These are phyloP conservation scores for Bauhinia variegata DNA, from an alignment of 306 rosid species.

Conservation along the genomic window DNA sequence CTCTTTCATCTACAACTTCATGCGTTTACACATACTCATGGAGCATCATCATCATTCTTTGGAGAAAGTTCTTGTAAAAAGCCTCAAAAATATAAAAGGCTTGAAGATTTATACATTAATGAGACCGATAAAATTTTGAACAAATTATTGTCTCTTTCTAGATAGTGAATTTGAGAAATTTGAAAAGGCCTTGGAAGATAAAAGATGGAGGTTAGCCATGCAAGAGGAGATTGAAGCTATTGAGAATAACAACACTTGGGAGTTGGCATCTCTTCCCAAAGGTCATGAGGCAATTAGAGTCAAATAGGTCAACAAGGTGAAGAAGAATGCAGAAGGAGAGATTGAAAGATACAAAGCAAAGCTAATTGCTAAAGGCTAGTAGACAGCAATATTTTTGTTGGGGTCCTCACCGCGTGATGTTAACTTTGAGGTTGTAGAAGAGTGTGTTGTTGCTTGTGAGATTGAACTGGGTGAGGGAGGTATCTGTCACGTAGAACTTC, in stretches of 20 bases:
- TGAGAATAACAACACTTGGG: not conserved
- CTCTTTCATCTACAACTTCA: not conserved
- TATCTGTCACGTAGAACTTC: constrained; percentile 34
- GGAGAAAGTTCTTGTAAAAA: no score
- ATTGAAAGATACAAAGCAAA: not conserved
- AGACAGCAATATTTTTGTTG: constrained; percentile 32
- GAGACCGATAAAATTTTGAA: not conserved
- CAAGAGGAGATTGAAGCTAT: not conserved
- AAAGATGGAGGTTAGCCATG: not conserved
- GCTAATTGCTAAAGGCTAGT: not conserved
- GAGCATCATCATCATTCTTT: not conserved
- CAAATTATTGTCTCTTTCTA: not conserved
- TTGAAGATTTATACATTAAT: no score
- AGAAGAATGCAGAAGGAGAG: not conserved
- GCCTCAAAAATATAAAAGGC: no score
- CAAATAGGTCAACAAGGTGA: not conserved
- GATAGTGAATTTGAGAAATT: not conserved
- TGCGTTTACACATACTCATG: no score
- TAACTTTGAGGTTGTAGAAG: constrained; percentile 30
- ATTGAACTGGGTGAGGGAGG: constrained; percentile 40
- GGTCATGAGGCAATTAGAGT: not conserved
- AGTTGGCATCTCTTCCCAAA: not conserved
- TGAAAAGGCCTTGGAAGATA: not conserved
- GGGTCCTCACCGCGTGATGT: constrained; percentile 37
- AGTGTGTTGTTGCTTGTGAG: constrained; percentile 41